Conservation (phyloP, 441 rosid genomes). For the Arabidopsis lyrata region DNA sequence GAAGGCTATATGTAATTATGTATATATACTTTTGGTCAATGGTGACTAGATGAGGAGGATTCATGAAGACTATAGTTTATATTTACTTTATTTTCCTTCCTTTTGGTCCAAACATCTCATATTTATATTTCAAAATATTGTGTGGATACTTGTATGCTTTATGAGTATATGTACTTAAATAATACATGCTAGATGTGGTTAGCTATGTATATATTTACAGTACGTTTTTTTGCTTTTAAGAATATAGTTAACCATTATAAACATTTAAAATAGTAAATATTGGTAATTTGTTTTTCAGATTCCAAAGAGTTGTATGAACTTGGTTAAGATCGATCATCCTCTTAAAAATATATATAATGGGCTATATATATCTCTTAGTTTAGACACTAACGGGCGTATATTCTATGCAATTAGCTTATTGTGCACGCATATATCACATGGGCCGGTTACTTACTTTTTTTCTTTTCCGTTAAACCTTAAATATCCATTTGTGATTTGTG, state of each 20-base stretch:
- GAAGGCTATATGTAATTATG: background rate
- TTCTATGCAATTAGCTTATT: constrained; percentile 29
- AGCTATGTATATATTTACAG: no score
- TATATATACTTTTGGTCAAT: background rate
- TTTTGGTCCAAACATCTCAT: background rate
- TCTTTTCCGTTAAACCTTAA: background rate
- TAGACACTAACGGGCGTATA: constrained; percentile 22
- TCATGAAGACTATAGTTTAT: constrained; percentile 11
- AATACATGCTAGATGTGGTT: background rate
- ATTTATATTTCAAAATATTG: background rate
- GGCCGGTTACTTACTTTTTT: constrained; percentile 36
- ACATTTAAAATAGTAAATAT: background rate
- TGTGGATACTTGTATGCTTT: background rate
- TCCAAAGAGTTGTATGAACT: background rate
- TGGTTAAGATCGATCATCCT: background rate
- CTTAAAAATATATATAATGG: background rate
- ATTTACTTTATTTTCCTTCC: background rate
- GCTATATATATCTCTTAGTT: background rate
- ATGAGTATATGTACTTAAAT: background rate
- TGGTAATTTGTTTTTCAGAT: background rate
- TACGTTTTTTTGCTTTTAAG: no score
- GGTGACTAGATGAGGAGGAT: background rate
- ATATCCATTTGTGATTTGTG: constrained; percentile 9
- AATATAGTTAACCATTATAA: background rate
- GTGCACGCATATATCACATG: constrained; percentile 34